Conservation (phyloP, 169 alveolate genomes). For the Plasmodium malariae region DNA sequence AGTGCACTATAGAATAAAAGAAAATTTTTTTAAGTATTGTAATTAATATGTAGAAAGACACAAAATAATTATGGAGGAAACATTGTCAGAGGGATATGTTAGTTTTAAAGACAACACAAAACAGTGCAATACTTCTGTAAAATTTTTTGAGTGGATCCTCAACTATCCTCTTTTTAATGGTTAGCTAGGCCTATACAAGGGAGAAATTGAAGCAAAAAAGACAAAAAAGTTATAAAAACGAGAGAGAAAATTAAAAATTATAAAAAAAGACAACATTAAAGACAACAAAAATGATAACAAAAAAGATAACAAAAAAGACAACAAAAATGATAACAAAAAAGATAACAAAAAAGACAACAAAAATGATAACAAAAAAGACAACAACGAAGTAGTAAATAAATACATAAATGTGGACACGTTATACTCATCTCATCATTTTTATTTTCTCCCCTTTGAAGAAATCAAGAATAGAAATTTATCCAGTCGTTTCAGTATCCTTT, state of each 20-base stretch:
- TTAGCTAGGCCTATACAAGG: constrained; percentile 4
- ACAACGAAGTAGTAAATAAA: too few species aligned
- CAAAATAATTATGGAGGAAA: constrained; percentile 28
- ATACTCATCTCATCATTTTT: neutral
- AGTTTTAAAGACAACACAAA: constrained; percentile 29
- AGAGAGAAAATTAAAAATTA: neutral
- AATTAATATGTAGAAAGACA: neutral
- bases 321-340: too few species aligned
- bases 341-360: too few species aligned
- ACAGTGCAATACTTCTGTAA: constrained; percentile 27
- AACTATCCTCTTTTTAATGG: constrained; percentile 75
- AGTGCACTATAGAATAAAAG: too few species aligned
- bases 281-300: too few species aligned
- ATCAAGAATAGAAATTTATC: constrained; percentile 30
- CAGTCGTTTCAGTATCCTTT: constrained; percentile 10
- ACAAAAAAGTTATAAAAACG: neutral
- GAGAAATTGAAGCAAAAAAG: neutral
- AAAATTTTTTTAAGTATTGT: neutral
- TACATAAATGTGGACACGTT: too few species aligned
- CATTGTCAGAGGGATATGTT: constrained; percentile 40
- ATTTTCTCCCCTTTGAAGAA: constrained; percentile 25
- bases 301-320: too few species aligned
- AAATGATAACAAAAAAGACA: too few species aligned
- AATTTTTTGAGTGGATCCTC: constrained; percentile 64
- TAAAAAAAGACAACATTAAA: neutral